Conservation (phyloP, 106 monocot species). For the Agapanthus africanus region DNA sequence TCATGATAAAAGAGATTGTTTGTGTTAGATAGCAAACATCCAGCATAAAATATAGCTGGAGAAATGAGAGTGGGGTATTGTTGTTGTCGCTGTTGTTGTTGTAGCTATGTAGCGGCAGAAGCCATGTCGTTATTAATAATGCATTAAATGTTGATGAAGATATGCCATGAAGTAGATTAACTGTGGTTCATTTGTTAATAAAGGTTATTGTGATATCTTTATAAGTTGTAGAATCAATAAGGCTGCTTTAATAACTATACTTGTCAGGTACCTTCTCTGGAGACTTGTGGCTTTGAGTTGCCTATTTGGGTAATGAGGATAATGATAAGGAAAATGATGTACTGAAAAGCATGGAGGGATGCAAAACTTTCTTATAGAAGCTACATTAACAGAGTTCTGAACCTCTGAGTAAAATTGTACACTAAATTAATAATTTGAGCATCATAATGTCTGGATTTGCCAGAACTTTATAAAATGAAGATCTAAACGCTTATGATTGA, state of each 20-base stretch:
- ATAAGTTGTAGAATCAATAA: background rate
- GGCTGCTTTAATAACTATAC: background rate
- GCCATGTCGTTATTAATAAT: background rate
- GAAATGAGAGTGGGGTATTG: too few relatives aligned
- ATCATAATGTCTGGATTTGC: background rate
- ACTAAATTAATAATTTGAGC: background rate
- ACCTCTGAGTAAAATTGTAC: background rate
- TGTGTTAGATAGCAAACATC: too few relatives aligned
- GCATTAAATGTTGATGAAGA: background rate
- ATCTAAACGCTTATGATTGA: background rate
- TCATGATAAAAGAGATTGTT: slow-evolving; percentile 5
- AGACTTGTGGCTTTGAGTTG: background rate
- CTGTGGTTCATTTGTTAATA: background rate
- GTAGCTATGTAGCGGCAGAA: too few relatives aligned
- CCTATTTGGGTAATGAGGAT: background rate
- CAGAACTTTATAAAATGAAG: background rate
- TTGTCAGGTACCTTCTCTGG: background rate
- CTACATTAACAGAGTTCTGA: background rate
- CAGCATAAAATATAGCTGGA: too few relatives aligned
- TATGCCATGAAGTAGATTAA: background rate
- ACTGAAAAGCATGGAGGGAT: background rate
- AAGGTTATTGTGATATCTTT: background rate
- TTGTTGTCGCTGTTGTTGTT: too few relatives aligned
- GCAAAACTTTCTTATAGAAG: background rate
- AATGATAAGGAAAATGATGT: background rate